phyloP scores from a whole-genome alignment of 2,329 filamentous ascomycete species.

The Colletotrichum chlorophyti region DNA sequence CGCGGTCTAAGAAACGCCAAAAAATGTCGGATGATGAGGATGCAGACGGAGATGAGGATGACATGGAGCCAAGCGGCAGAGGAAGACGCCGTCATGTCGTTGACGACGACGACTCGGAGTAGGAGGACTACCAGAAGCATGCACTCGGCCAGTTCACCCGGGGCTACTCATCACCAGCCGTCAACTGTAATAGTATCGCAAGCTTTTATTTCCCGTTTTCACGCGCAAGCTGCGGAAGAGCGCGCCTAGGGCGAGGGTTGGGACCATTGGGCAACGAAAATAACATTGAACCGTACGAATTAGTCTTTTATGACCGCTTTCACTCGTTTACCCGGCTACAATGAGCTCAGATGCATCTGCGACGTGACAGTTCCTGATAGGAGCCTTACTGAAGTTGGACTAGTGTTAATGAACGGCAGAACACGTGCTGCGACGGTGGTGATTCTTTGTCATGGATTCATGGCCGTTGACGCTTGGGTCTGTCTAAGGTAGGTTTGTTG shows the following conservation, averaged over 20 bases:
- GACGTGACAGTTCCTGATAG: not conserved
- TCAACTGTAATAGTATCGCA: slow-evolving; percentile 12
- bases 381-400: not conserved
- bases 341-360: not conserved
- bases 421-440: slow-evolving; percentile 8
- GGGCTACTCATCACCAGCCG: not conserved
- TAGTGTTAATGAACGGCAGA: slow-evolving; percentile 10
- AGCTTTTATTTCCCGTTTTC: not conserved
- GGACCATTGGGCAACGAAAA: no score
- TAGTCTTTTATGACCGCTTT: not conserved
- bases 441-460: slow-evolving; percentile 12
- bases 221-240: not conserved
- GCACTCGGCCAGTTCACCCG: not conserved
- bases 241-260: not conserved
- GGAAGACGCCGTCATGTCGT: slow-evolving; percentile 63
- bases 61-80: slow-evolving; percentile 48
- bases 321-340: not conserved
- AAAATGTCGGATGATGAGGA: slow-evolving; percentile 57
- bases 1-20: slow-evolving; percentile 54
- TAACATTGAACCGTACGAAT: no score
- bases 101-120: slow-evolving; percentile 65
- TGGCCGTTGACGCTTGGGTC: slow-evolving; percentile 6
- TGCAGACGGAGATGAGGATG: slow-evolving; percentile 57
- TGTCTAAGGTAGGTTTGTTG: slow-evolving; percentile 24
- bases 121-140: not conserved